These are phyloP conservation scores for Zoysia pacifica DNA, from an alignment of 176 grass and related monocot genomes.

Conservation along the genomic window DNA sequence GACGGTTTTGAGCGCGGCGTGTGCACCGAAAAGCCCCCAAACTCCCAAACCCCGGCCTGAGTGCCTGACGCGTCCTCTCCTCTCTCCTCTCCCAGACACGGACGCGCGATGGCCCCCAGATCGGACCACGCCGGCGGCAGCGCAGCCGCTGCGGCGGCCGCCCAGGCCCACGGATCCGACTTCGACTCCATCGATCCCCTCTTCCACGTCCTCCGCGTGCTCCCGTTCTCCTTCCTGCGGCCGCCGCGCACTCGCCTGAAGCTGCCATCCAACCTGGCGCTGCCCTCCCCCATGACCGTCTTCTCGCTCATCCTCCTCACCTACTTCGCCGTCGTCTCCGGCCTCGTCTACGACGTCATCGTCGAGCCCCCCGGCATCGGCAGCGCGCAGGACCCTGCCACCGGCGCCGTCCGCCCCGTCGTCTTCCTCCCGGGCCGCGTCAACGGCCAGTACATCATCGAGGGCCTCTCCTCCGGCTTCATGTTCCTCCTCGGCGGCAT, in stretches of 20 bases:
- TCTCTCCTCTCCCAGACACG: not conserved
- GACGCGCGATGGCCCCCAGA: slow-evolving; percentile 9
- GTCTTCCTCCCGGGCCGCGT: slow-evolving; percentile 90
- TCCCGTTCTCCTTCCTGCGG: slow-evolving; percentile 86
- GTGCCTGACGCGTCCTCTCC: not conserved
- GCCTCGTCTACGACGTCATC: slow-evolving; percentile 93
- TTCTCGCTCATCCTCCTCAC: slow-evolving; percentile 86
- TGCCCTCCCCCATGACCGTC: slow-evolving; percentile 80
- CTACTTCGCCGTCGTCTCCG: slow-evolving; percentile 91
- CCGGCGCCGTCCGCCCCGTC: slow-evolving; percentile 77
- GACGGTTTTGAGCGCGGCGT: not conserved
- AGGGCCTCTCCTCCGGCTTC: slow-evolving; percentile 95
- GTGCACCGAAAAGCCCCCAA: not conserved
- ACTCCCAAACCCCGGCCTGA: not conserved
- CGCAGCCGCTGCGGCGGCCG: slow-evolving; percentile 2
- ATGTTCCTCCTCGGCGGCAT: slow-evolving; percentile 93
- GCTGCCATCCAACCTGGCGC: slow-evolving; percentile 74
- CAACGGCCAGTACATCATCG: slow-evolving; percentile 98
- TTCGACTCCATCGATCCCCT: slow-evolving; percentile 68
- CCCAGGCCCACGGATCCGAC: slow-evolving; percentile 41
- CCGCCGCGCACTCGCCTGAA: slow-evolving; percentile 82
- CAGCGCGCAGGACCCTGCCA: slow-evolving; percentile 75
- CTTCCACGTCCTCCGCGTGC: slow-evolving; percentile 60
- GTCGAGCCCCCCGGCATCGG: slow-evolving; percentile 90
- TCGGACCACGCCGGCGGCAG: not conserved